Evolutionary conservation across 2,329 filamentous ascomycete genomes (phyloP).

Genomic region (Xylariaceae sp.): DNA sequence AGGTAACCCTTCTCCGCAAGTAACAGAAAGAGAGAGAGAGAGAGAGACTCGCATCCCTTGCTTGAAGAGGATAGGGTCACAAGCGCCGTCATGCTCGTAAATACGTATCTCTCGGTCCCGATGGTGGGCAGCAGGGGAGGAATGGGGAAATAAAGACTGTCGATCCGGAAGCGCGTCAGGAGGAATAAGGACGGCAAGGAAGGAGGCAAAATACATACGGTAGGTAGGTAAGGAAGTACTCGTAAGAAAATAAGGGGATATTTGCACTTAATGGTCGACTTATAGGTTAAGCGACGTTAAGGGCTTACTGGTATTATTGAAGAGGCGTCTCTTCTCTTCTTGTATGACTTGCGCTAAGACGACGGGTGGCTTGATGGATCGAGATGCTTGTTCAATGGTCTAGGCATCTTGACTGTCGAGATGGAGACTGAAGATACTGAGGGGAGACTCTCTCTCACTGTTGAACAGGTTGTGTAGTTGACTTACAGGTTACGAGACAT

Average conservation of each 20-base stretch:
- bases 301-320: not conserved
- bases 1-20: not conserved
- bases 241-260: no score
- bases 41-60: not conserved
- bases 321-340: not conserved
- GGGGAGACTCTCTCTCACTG: no score
- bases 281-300: not conserved
- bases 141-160: not conserved
- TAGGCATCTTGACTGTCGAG: not conserved
- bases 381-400: conserved; percentile 7
- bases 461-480: no score
- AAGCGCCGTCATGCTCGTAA: not conserved
- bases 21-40: no score
- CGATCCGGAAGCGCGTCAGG: not conserved
- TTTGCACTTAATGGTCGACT: no score
- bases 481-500: no score
- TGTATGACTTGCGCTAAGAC: not conserved
- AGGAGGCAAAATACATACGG: not conserved
- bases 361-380: conserved; percentile 7
- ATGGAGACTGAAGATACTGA: not conserved
- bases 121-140: not conserved
- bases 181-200: not conserved
- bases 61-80: not conserved
- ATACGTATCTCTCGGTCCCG: not conserved
- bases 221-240: no score